Evolutionary conservation across 805 yeast species (phyloP).

Genomic region (Starmerella apis): DNA sequence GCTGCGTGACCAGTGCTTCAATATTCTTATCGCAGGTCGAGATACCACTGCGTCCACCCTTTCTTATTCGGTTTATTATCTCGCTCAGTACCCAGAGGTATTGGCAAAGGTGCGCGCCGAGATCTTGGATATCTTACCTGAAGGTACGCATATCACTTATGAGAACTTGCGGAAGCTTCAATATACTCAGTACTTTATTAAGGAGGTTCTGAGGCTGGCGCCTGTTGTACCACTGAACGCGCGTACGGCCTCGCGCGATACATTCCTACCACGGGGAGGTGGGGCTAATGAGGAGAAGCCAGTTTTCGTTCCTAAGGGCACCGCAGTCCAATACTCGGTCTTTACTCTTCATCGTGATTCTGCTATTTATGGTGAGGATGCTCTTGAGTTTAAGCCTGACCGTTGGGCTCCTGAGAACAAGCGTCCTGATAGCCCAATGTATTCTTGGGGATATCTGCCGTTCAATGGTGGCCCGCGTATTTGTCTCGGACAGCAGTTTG

Average conservation of each 20-base stretch:
- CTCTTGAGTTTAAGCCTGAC: conserved; percentile 36
- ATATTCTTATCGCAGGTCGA: conserved; percentile 41
- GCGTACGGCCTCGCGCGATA: conserved; percentile 36
- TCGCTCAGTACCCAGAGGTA: conserved; percentile 36
- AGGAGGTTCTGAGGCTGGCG: conserved; percentile 39
- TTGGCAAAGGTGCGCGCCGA: conserved; percentile 32
- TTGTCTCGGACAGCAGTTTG: conserved; percentile 44
- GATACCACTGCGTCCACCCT: conserved; percentile 43
- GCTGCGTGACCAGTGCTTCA: conserved; percentile 39
- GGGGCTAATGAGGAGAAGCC: conserved; percentile 34
- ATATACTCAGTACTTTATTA: conserved; percentile 37
- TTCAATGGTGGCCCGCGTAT: conserved; percentile 45
- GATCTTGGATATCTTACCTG: conserved; percentile 20
- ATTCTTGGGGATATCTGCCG: conserved; percentile 40
- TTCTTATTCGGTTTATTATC: conserved; percentile 36
- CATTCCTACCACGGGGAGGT: conserved; percentile 42
- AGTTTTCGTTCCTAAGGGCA: conserved; percentile 35
- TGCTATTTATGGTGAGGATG: conserved; percentile 37
- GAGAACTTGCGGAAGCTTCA: conserved; percentile 38
- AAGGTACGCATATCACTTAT: conserved; percentile 30
- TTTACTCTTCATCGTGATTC: conserved; percentile 35
- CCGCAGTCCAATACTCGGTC: conserved; percentile 32
- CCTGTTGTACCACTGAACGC: conserved; percentile 41
- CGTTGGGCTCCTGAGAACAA: conserved; percentile 34
- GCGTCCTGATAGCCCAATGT: conserved; percentile 24